Conservation (phyloP, 2,329 filamentous ascomycete genomes). For the Podosphaera fusca region DNA sequence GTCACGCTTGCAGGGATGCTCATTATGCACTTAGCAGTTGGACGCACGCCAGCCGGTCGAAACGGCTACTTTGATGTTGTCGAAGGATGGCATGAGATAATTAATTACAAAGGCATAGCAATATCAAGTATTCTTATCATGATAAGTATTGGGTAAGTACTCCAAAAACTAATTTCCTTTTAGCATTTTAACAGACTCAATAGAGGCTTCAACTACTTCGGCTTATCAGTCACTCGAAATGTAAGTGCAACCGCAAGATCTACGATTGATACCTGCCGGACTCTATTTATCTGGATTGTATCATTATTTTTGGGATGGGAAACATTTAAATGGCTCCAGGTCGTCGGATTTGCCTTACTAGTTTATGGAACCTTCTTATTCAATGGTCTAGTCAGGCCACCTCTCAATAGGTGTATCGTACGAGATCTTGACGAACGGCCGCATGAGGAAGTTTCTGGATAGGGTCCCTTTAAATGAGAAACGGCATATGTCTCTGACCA, state of each 20-base stretch:
- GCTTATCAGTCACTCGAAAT: conserved; percentile 68
- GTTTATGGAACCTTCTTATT: conserved; percentile 96
- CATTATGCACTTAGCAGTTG: conserved; percentile 54
- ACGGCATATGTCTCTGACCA: too few species aligned
- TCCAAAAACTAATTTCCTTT: not conserved
- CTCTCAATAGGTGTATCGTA: conserved; percentile 42
- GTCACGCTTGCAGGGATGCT: conserved; percentile 63
- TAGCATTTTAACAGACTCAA: not conserved
- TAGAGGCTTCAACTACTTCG: conserved; percentile 97
- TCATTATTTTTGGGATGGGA: conserved; percentile 90
- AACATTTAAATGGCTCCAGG: conserved; percentile 90
- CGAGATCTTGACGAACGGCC: conserved; percentile 14
- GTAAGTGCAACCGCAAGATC: conserved; percentile 85
- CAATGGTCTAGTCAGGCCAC: conserved; percentile 77
- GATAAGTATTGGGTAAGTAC: conserved; percentile 76
- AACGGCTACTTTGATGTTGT: conserved; percentile 77
- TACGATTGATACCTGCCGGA: conserved; percentile 93
- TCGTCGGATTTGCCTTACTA: conserved; percentile 64
- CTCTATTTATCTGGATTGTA: conserved; percentile 94
- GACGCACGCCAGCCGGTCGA: conserved; percentile 46
- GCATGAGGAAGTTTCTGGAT: too few species aligned
- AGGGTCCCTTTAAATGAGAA: too few species aligned
- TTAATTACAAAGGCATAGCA: conserved; percentile 43
- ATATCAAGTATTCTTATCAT: conserved; percentile 75
- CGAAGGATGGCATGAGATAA: conserved; percentile 68